Conservation (phyloP, 495 filamentous ascomycete species). For the Penicillium bialowiezense region DNA sequence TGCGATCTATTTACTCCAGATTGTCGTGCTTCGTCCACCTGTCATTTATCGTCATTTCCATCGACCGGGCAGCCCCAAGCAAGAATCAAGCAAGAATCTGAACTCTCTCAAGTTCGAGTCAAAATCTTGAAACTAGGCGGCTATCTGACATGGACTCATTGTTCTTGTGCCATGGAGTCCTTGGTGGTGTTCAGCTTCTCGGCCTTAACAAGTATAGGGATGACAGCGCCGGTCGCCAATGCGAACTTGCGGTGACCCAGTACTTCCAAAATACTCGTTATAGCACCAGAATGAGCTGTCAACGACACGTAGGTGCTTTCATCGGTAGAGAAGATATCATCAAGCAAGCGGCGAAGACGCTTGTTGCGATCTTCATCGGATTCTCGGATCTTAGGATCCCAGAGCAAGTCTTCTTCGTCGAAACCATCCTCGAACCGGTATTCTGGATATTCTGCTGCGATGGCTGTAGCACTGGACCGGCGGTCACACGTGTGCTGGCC, state of each 20-base stretch:
- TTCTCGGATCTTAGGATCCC: constrained; percentile 54
- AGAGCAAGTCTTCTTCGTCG: constrained; percentile 58
- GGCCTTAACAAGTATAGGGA: constrained; percentile 60
- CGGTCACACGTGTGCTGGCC: constrained; percentile 81
- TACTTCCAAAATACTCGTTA: constrained; percentile 56
- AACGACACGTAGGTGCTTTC: constrained; percentile 61
- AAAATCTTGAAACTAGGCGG: too few species aligned
- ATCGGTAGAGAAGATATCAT: constrained; percentile 63
- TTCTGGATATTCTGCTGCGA: constrained; percentile 54
- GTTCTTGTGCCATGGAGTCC: too few species aligned
- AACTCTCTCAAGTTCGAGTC: too few species aligned
- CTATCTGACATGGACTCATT: too few species aligned
- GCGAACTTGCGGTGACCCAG: constrained; percentile 64
- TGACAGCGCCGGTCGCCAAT: constrained; percentile 65
- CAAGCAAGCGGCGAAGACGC: constrained; percentile 53
- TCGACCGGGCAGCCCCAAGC: too few species aligned
- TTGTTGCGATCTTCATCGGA: constrained; percentile 52
- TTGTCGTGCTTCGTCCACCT: too few species aligned
- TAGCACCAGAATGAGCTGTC: constrained; percentile 72
- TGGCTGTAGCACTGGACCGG: constrained; percentile 57
- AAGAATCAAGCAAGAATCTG: too few species aligned
- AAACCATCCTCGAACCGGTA: constrained; percentile 66
- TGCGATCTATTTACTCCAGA: too few species aligned
- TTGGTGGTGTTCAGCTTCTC: too few species aligned
- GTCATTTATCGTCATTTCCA: too few species aligned